These are phyloP conservation scores for Lepiota venenata DNA, from an alignment of 768 basidiomycete genomes.

Conservation along the genomic window DNA sequence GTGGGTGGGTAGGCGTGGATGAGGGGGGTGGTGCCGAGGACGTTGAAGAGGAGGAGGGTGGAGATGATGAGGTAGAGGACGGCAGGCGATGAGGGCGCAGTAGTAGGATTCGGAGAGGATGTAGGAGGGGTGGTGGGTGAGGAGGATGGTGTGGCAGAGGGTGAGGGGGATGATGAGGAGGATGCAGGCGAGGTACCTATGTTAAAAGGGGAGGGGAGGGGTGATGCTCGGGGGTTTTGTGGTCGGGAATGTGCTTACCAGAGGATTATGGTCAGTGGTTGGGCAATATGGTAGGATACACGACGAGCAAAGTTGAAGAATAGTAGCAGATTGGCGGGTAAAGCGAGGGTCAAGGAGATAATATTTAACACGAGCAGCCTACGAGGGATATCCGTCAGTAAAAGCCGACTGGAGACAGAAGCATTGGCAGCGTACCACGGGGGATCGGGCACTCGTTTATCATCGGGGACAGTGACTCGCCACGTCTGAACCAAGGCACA, in stretches of 20 bases:
- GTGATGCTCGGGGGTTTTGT: too few species aligned
- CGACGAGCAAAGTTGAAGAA: conserved; percentile 36
- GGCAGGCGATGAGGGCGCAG: conserved; percentile 32
- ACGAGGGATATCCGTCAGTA: not conserved
- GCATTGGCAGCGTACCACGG: conserved; percentile 26
- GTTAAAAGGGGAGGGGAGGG: not conserved
- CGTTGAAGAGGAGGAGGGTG: conserved; percentile 25
- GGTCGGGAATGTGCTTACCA: conserved; percentile 24
- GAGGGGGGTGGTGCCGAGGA: conserved; percentile 19
- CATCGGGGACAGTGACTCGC: conserved; percentile 21
- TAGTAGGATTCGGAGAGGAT: conserved; percentile 34
- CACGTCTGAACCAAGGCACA: conserved; percentile 34
- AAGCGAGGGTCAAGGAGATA: conserved; percentile 28
- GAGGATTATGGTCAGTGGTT: conserved; percentile 32
- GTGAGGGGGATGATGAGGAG: conserved; percentile 32
- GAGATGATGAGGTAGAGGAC: conserved; percentile 26
- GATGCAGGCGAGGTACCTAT: conserved; percentile 33
- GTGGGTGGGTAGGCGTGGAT: conserved; percentile 33
- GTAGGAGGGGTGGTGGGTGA: conserved; percentile 14
- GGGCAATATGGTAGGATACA: conserved; percentile 31
- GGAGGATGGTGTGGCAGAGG: conserved; percentile 18
- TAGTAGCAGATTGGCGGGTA: conserved; percentile 31
- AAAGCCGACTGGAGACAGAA: not conserved
- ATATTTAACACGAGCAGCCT: conserved; percentile 32
- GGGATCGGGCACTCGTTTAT: conserved; percentile 25